Base-by-base conservation (phyloP, 208 protist genomes). In the Lotmaria passim region DNA sequence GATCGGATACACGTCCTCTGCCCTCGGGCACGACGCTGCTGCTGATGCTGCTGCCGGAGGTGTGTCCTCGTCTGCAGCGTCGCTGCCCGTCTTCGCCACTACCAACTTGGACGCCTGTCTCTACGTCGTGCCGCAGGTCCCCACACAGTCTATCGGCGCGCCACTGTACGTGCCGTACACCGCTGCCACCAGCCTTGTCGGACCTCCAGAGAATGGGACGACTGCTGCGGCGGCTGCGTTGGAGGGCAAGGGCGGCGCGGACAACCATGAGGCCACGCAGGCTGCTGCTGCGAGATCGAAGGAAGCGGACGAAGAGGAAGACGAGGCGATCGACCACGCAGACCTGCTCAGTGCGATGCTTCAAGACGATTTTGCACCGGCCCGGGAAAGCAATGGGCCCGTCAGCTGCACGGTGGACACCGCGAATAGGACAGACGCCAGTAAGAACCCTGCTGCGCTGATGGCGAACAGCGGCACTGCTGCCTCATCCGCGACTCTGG, bases 81-180 rank as follows among this genome's bases (percentile, higher is more conserved):
- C 58, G 6, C 17, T 7, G 11, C 57, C 58, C 24, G 75, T 90
- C 8, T 90, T 90, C 64, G 23, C 52, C 19, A 52, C 78, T 6
- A 74, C 83, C 33, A 21, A 44, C 11, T 30, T 69, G 1, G 73
- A 88, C 26, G 63, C 85, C 19, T 63, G 86, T 23, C 55, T 88
- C 11, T 91, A 77, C 48, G 58, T 31, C 6, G 36, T 88, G 14
- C 60, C 73, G 30, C 36, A 69, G 17, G 60, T 86, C 10, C 85
- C 85, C 0, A 81, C 79, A 11, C 85, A 89, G 50, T 57, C 73
- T 7, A 57, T 85, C 31, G 79, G 80, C 15, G 78, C 73, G 23
- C 62, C 69, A 8, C 67, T 73, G 34, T 65, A 77, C 7, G 14
- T 81, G 7, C 77, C 81, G 14, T 89, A 84, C 52, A 81, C 79